These are phyloP conservation scores for Ceratobasidium sp. DNA, from an alignment of 1,284 basidiomycete species.

Conservation along the genomic window DNA sequence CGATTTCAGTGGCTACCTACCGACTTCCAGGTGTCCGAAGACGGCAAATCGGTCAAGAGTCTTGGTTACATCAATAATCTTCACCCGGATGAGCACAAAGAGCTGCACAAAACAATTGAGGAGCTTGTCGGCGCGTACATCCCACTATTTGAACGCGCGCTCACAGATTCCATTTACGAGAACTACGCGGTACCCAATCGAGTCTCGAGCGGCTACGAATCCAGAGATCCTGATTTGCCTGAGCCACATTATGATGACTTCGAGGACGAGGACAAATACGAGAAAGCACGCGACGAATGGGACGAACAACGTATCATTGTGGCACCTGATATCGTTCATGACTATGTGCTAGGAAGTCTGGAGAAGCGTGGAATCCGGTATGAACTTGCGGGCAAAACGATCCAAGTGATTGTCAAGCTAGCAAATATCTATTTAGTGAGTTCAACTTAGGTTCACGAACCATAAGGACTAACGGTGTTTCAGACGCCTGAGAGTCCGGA, in stretches of 20 bases:
- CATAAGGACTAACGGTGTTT: neutral
- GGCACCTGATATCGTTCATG: conserved; percentile 6
- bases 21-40: conserved; percentile 56
- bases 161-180: conserved; percentile 61
- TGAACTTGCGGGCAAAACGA: conserved; percentile 54
- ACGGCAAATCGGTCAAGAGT: conserved; percentile 53
- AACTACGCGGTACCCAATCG: conserved; percentile 2
- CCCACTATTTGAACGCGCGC: conserved; percentile 63
- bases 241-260: neutral
- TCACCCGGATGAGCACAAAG: conserved; percentile 53
- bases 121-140: conserved; percentile 56
- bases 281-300: conserved; percentile 11
- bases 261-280: conserved; percentile 50
- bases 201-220: neutral
- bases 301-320: neutral
- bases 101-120: conserved; percentile 57
- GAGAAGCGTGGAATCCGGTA: conserved; percentile 54
- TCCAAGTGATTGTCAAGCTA: conserved; percentile 66
- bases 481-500: conserved; percentile 57
- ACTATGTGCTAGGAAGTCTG: conserved; percentile 12
- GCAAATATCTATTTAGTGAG: conserved; percentile 58
- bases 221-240: neutral
- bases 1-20: conserved; percentile 61
- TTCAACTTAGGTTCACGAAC: neutral
- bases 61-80: conserved; percentile 66